phyloP scores from a whole-genome alignment of 2,329 filamentous ascomycete species.

The Emydomyces testavorans region DNA sequence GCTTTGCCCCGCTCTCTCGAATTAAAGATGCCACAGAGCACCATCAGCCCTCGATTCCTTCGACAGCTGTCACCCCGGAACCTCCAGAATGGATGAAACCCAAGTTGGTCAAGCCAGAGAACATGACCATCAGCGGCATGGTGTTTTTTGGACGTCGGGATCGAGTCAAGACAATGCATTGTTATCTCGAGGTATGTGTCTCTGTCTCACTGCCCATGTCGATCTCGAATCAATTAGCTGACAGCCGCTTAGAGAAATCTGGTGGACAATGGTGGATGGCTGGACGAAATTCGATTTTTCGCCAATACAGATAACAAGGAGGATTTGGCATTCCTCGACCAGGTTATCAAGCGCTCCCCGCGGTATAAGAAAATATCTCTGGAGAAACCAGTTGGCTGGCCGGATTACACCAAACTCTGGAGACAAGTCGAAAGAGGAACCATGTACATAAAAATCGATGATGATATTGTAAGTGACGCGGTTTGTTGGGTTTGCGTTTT shows the following conservation, averaged over 20 bases:
- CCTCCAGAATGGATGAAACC: background rate
- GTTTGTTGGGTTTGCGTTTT: background rate
- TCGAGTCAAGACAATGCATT: conserved; percentile 10
- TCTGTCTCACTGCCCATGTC: background rate
- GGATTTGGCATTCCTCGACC: conserved; percentile 5
- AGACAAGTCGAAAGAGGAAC: conserved; percentile 11
- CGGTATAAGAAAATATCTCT: conserved; percentile 12
- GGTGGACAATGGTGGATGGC: conserved; percentile 9
- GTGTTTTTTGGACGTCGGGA: conserved; percentile 12
- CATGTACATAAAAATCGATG: conserved; percentile 9
- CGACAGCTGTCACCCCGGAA: background rate
- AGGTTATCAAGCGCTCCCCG: conserved; percentile 4
- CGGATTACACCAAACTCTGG: conserved; percentile 12
- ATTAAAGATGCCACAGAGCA: background rate
- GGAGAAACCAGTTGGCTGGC: conserved; percentile 11
- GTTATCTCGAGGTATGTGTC: conserved; percentile 12
- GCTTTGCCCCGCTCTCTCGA: background rate
- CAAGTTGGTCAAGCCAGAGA: conserved; percentile 7
- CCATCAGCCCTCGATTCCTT: background rate
- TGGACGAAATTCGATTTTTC: conserved; percentile 8
- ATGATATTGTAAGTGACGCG: conserved; percentile 6
- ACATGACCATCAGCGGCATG: conserved; percentile 12
- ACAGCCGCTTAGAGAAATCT: conserved; percentile 3
- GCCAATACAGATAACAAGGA: conserved; percentile 5
- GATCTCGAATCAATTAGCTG: background rate